Evolutionary conservation across 208 protist species (phyloP).

Genomic region (Acanthamoeba healyi): DNA sequence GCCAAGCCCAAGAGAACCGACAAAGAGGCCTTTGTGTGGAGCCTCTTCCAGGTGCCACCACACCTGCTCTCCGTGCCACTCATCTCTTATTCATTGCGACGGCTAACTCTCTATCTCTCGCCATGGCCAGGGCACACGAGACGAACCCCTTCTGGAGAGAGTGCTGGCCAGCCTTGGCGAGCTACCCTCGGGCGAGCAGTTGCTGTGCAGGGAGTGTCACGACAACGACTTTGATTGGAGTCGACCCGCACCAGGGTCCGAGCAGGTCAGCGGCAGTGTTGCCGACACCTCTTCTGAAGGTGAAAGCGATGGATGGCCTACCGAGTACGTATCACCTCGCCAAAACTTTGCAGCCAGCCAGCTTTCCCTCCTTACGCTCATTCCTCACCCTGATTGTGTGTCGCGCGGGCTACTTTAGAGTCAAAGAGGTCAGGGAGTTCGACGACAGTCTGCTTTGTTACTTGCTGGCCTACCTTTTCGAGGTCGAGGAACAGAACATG

Average conservation of each 20-base stretch:
- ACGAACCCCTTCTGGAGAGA: slow-evolving; percentile 28
- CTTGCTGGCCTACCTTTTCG: slow-evolving; percentile 1
- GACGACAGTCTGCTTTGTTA: slow-evolving; percentile 30
- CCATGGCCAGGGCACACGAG: neutral
- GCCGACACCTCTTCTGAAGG: neutral
- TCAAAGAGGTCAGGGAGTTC: neutral
- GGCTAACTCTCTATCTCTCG: neutral
- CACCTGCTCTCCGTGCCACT: neutral
- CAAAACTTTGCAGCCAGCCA: neutral
- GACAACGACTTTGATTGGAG: slow-evolving; percentile 61
- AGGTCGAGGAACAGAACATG: slow-evolving; percentile 9
- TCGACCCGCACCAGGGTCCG: neutral
- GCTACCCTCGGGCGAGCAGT: neutral
- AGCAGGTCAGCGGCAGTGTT: neutral
- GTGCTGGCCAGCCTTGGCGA: slow-evolving; percentile 15
- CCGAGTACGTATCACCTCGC: neutral
- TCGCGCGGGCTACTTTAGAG: neutral
- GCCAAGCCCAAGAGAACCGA: neutral
- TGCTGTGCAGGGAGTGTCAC: neutral
- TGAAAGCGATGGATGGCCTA: neutral
- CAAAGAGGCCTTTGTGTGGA: slow-evolving; percentile 11
- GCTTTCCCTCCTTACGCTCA: neutral
- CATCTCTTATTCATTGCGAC: neutral
- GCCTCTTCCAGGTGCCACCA: neutral
- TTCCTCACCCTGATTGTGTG: neutral